Conservation (phyloP, 2,329 filamentous ascomycete species). For the Cercospora nicotianae region DNA sequence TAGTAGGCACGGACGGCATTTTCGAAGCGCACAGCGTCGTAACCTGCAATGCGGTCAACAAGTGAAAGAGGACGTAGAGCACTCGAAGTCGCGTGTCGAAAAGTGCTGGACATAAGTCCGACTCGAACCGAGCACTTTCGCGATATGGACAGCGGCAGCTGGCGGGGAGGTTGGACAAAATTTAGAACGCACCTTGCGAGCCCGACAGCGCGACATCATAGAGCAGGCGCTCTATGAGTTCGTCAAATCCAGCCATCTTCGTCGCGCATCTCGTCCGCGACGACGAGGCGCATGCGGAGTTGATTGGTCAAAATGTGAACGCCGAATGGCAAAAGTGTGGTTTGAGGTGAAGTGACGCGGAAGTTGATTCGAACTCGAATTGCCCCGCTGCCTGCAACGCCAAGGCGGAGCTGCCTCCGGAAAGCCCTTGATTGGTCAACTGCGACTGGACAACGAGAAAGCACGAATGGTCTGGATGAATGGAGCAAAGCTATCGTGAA, state of each 20-base stretch:
- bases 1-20: slow-evolving; percentile 43
- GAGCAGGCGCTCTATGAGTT: slow-evolving; percentile 59
- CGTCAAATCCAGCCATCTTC: slow-evolving; percentile 50
- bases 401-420: not conserved
- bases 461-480: not conserved
- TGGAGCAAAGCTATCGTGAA: too few species aligned
- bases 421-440: not conserved
- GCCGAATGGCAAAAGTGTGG: slow-evolving; percentile 7
- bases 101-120: not conserved
- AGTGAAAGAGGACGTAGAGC: not conserved
- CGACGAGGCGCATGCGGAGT: not conserved
- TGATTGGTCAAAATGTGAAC: not conserved
- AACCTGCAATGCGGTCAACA: slow-evolving; percentile 35
- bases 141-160: not conserved
- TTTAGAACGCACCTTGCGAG: slow-evolving; percentile 53
- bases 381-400: not conserved
- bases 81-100: not conserved
- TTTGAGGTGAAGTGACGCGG: slow-evolving; percentile 1
- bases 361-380: slow-evolving; percentile 9
- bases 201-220: slow-evolving; percentile 61
- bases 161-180: slow-evolving; percentile 7
- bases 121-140: slow-evolving; percentile 15
- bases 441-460: not conserved
- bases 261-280: slow-evolving; percentile 20
- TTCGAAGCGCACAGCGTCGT: slow-evolving; percentile 44